Evolutionary conservation across 257 asterid genomes (phyloP), one percentile per base, ranked within the genome.

Genomic region (Gynochthodes officinalis): DNA sequence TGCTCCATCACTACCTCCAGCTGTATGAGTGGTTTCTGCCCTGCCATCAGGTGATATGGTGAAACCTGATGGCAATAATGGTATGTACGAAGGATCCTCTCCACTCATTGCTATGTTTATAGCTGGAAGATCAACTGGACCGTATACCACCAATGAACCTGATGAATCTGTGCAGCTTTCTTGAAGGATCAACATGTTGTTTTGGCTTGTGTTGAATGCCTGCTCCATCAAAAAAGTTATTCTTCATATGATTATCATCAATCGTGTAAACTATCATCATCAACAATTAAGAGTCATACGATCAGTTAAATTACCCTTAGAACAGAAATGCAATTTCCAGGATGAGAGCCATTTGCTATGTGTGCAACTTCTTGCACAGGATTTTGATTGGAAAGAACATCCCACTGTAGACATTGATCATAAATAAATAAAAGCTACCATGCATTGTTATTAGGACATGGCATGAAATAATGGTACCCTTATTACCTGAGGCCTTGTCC

Each of bases 21-120:
- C 66, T 0, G 14, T 7, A 2, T 33, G 7, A 50, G 9, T 18
- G 21, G 25, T 75, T 43, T 76, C 83, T 0, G 46, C 37, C 49
- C 84, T 54, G 30, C 98, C 94, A 23, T 92, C 98, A 0, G 97
- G 92, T 0, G 91, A 75, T 57, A 95, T 89, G 0, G 94, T 79
- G 89, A 95, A 95, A 2, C 99, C 99, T 0, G 97, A 92, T 7
- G 98, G 96, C 14, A 87, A 84, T 12, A 95, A 61, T 0, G 96
- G 93, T 74, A 92, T 86, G 84, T 81, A 89, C 0, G 96, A 79
- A 0, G 99, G 89, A 76, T 92, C 98, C 65, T 89, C 96, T 1
- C 98, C 99, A 25, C 96, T 89, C 99, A 90, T 92, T 6, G 94
- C 97, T 4, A 92, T 57, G 89, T 92, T 85, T 82, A 95, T 90